Evolutionary conservation across 441 rosid genomes (phyloP).

Genomic region (Arabidopsis lyrata): DNA sequence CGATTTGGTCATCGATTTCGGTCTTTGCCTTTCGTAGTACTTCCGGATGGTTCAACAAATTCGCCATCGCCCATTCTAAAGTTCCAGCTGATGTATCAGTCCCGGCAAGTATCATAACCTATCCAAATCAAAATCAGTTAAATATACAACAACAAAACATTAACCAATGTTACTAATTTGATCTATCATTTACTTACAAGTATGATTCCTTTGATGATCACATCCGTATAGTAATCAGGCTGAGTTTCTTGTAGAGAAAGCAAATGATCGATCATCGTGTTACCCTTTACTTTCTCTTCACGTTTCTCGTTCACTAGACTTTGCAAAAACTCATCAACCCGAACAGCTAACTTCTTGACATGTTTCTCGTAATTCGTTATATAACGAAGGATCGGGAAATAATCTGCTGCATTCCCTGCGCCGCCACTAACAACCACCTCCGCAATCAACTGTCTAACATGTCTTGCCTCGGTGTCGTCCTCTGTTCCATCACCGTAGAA

Average conservation of each 20-base stretch:
- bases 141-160: background rate
- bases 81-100: constrained; percentile 41
- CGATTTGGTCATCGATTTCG: constrained; percentile 18
- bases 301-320: constrained; percentile 53
- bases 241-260: constrained; percentile 55
- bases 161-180: background rate
- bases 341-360: constrained; percentile 34
- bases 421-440: constrained; percentile 33
- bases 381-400: constrained; percentile 52
- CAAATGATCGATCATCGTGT: constrained; percentile 56
- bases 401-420: constrained; percentile 46
- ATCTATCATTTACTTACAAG: constrained; percentile 42
- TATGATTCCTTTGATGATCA: constrained; percentile 57
- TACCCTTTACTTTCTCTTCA: constrained; percentile 33
- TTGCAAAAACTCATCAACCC: constrained; percentile 52
- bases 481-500: constrained; percentile 39
- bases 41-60: constrained; percentile 37
- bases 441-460: constrained; percentile 29
- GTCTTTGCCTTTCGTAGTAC: constrained; percentile 15
- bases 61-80: constrained; percentile 38
- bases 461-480: constrained; percentile 27
- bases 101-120: constrained; percentile 40
- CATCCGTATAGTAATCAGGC: constrained; percentile 55
- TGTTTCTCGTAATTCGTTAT: constrained; percentile 43
- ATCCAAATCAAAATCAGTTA: background rate